Base-by-base conservation (phyloP, 75 land plant genomes). In the Sequoiadendron giganteum region DNA sequence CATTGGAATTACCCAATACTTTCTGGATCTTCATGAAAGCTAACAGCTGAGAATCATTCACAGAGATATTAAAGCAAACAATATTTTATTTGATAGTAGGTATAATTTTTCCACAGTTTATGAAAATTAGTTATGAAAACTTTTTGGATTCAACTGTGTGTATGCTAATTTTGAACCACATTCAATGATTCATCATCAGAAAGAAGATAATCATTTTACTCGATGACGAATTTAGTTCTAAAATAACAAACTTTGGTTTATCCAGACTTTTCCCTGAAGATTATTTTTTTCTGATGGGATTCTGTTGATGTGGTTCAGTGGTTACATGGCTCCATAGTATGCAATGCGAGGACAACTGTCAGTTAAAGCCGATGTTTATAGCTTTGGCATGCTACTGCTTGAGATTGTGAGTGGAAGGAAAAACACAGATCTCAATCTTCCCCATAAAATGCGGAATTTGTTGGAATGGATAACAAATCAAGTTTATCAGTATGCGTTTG, bases 41-140 rank as follows among this genome's bases (percentile, higher is more conserved):
- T 90, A 88, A 58, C 91, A 87, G 49, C 55, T 85, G 18, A 87
- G 89, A 40, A 92, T 92, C n/a, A 92, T 92, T 61, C 93, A 92
- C 84, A 83, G 93, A 28, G 93, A 92, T 86, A 92, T 92, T 47
- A 92, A 90, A 87, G 85, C 91, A 34, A 87, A 88, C 87, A 92
- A 92, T 13, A 90, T 92, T 55, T 84, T 90, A 1, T 72, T 88
- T 55, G 89, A 85, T 42, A 55, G 81, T 36, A 36, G 38, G 38
- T 36, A 36, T 36, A 36, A 36, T 36, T 36, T 36, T 36, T 0
- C 38, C 38, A 36, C 38, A 36, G 38, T 36, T 0, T 0, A 36
- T 36, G 38, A 36, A 36, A 36, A 36, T 36, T 36, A 36, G 38
- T 36, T 36, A 36, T 36, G 38, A 36, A 36, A 36, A 36, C 38